Base-by-base conservation (phyloP, 495 filamentous ascomycete genomes). In the Tetracladium setigerum region DNA sequence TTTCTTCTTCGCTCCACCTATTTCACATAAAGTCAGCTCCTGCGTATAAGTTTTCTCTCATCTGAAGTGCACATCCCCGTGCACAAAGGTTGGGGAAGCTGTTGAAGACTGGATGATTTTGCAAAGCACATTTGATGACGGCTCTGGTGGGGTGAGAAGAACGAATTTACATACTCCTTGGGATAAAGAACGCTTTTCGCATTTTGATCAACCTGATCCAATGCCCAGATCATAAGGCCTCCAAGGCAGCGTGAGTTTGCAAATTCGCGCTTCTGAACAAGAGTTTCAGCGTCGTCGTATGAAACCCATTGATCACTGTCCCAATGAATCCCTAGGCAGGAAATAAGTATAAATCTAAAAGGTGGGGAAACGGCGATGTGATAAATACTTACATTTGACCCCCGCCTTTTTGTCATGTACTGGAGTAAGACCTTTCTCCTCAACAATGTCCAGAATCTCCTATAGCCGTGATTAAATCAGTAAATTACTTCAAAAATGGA, bases 241-340 rank as follows among this genome's bases (percentile, higher is more conserved):
- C 68, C 70, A 5, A 73, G 44, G 43, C 70, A 65, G n/a, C n/a
- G n/a, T n/a, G n/a, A n/a, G n/a, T 57, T 64, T 7, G 67, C 69
- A 50, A 52, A 74, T 5, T 69, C 52, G 13, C 49, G 60, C 52
- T 76, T 77, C 38, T 64, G 19, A 30, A 59, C 37, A 15, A 67
- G 52, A 0, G 72, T 77, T 1, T 67, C 55, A 9, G 19, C 44
- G 43, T 73, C 64, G 33, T 74, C 72, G 47, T 62, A 72, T 0
- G 62, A 53, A 0, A 72, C 56, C 65, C 72, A 72, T 45, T 76
- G 67, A 31, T 73, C 61, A 1, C 22, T 47, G 16, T 62, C 59
- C 42, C 55, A 73, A 0, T 18, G 24, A n/a, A 46, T 9, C 43
- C 43, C 32, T 44, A 17, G 27, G n/a, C 17, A 44, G 34, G 30